Evolutionary conservation across 371 early-diverging fungal genomes (phyloP), one percentile per base, ranked within the genome.

Genomic region (Thermomucor indicae-seudaticae): DNA sequence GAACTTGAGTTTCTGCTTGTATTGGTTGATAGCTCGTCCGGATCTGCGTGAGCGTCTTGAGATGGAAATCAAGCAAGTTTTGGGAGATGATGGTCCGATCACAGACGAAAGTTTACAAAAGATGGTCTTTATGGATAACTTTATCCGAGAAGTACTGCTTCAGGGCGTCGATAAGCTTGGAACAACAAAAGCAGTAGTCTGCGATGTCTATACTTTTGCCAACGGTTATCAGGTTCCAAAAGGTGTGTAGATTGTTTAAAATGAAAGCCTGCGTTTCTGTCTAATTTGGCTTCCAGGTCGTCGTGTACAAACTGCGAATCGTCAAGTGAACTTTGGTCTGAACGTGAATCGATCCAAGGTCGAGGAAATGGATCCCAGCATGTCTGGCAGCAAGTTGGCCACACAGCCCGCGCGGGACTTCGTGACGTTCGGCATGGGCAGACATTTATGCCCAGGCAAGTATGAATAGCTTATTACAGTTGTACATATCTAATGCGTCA

Each of bases 191-290:
- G 64, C 61, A 27, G 63, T 58, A 0, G 38, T 67, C 29, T 29
- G 20, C 12, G 43, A 51, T 1, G 55, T 47, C 10, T 71, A 50
- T 39, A 66, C 60, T 14, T 74, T 69, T 44, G 34, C 51, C 10
- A 68, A 71, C 43, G 75, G 75, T 10, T 65, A 62, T 25, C 66
- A 68, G 38, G 49, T 71, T 16, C 66, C 68, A 22, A 55, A 65
- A 25, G 66, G 61, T 55, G 6, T 38, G 29, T 17, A 44, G 1
- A 14, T 29, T 30, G 12, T 43, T 27, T 0, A 40, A 29, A 10
- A 19, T 17, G 11, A 30, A n/a, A 28, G 19, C n/a, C 16, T 5
- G 8, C 29, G 16, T 38, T 2, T 0, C 20, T 30, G n/a, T 16
- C 31, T 8, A 7, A n/a, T 31, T 46, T n/a, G 14, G 3, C 6